Conservation (phyloP, 2,329 filamentous ascomycete genomes). For the Diaporthe batatas region DNA sequence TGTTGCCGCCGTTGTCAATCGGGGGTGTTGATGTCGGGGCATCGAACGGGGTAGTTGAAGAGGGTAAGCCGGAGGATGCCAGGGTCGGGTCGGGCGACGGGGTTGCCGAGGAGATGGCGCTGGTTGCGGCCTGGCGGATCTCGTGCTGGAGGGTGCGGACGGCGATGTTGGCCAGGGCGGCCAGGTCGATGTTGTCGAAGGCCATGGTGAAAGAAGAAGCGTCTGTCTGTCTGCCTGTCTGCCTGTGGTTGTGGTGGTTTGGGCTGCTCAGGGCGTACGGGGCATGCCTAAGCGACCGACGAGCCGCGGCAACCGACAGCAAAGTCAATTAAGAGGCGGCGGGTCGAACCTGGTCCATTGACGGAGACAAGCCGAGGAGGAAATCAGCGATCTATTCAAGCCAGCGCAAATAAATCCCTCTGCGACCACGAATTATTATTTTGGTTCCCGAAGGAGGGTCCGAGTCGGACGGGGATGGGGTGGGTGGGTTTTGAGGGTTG, state of each 20-base stretch:
- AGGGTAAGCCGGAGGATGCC: neutral
- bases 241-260: conserved; percentile 26
- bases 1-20: neutral
- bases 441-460: neutral
- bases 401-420: conserved; percentile 1
- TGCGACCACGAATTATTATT: conserved; percentile 11
- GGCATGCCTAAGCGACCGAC: conserved; percentile 31
- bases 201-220: conserved; percentile 28
- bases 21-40: neutral
- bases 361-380: conserved; percentile 17
- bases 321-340: conserved; percentile 31
- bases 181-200: conserved; percentile 38
- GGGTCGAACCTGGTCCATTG: conserved; percentile 12
- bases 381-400: conserved; percentile 18
- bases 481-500: neutral
- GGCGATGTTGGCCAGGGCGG: conserved; percentile 38
- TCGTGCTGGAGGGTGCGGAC: conserved; percentile 41
- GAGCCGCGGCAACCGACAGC: conserved; percentile 34
- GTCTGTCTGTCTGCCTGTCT: conserved; percentile 19
- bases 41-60: neutral
- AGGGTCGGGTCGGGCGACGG: conserved; percentile 25
- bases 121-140: conserved; percentile 34
- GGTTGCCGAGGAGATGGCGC: conserved; percentile 34
- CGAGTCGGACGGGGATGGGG: conserved; percentile 14
- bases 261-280: conserved; percentile 33